Percentiles rank a stretch among this genome's conserved stretches.
Evolutionary conservation across 192 early-diverging fungal genomes (phyloP).

Genomic region (Mortierella antarctica): DNA sequence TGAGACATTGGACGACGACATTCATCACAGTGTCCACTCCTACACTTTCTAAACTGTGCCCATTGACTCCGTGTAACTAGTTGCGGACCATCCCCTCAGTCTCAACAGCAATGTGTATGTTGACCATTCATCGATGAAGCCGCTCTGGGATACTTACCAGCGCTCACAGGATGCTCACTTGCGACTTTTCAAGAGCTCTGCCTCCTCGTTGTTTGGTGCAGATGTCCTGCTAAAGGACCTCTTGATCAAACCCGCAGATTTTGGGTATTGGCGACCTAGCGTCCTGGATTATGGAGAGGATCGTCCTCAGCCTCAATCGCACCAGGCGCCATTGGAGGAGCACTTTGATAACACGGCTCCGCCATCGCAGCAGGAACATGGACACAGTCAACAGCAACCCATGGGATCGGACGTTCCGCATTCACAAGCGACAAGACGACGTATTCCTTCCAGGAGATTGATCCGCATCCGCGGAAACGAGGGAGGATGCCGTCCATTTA

Average conservation of each 20-base stretch:
- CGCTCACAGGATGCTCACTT: conserved; percentile 35
- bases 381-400: background rate
- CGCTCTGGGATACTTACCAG: conserved; percentile 47
- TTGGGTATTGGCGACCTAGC: conserved; percentile 35
- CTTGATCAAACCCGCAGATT: conserved; percentile 24
- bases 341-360: background rate
- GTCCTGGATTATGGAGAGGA: conserved; percentile 20
- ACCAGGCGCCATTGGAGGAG: background rate
- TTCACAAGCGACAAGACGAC: background rate
- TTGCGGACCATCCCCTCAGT: conserved; percentile 31
- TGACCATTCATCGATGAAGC: conserved; percentile 30
- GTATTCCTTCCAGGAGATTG: conserved; percentile 6
- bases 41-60: too few relatives aligned
- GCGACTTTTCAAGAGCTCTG: conserved; percentile 7
- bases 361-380: background rate
- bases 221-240: conserved; percentile 6
- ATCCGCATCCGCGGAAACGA: conserved; percentile 18
- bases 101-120: conserved; percentile 37
- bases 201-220: background rate
- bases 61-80: background rate
- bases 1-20: too few relatives aligned
- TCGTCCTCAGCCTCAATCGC: background rate
- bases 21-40: background rate
- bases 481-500: conserved; percentile 51
- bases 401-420: background rate